Evolutionary conservation across 169 alveolate genomes (phyloP).

Genomic region (Plasmodium gonderi): DNA sequence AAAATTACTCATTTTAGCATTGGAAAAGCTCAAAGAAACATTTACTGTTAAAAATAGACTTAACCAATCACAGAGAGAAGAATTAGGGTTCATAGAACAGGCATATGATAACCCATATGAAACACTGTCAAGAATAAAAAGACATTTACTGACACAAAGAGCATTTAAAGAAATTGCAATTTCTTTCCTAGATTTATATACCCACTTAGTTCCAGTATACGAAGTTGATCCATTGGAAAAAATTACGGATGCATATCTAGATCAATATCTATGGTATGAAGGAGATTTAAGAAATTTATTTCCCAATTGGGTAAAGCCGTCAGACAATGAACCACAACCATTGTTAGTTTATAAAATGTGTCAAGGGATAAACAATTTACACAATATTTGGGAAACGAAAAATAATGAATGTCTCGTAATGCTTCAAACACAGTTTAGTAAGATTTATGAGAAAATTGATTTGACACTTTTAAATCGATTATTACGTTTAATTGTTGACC

Average conservation of each 20-base stretch:
- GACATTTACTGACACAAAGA: conserved; percentile 98
- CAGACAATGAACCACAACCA: conserved; percentile 99
- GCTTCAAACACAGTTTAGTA: conserved; percentile 91
- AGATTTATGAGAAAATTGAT: conserved; percentile 98
- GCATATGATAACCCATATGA: conserved; percentile 99
- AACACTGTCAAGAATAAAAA: conserved; percentile 98
- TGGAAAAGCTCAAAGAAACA: conserved; percentile 99
- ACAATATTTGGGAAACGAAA: conserved; percentile 97
- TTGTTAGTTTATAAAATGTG: conserved; percentile 98
- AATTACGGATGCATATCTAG: conserved; percentile 99
- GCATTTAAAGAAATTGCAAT: conserved; percentile 99
- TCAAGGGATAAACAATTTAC: conserved; percentile 98
- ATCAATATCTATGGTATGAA: conserved; percentile 99
- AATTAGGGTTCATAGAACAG: conserved; percentile 98
- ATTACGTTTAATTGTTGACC: conserved; percentile 98
- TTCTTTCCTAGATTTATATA: conserved; percentile 98
- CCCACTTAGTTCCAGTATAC: conserved; percentile 99
- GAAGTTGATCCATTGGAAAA: conserved; percentile 99
- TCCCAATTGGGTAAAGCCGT: conserved; percentile 99
- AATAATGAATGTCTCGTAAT: conserved; percentile 96
- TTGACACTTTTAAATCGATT: conserved; percentile 97
- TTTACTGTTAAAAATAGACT: conserved; percentile 96
- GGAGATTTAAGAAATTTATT: conserved; percentile 98
- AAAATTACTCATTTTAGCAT: conserved; percentile 96
- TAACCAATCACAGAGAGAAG: conserved; percentile 99